Evolutionary conservation across 805 yeast species (phyloP), one percentile per base, ranked within the genome.

Genomic region (Lipomyces mesembrius): DNA sequence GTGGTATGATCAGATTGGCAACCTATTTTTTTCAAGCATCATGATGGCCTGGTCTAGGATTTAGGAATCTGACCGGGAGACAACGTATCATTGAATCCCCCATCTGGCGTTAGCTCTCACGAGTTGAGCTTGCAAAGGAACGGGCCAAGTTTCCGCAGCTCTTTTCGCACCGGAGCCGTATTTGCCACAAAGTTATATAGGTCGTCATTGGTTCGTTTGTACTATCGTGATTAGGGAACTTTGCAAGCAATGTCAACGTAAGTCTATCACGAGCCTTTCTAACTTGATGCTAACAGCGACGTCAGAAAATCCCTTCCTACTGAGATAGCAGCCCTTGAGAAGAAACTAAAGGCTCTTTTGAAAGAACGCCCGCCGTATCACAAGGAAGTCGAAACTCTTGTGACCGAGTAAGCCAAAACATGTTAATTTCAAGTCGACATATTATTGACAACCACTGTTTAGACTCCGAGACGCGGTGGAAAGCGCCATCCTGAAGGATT

Each of bases 351-450:
- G 34, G 20, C 43, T 12, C 57, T 63, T 8, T 14, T 67, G 34
- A 59, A 59, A 27, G 62, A 22, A 3, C 52, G 62, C 5, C 66
- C 66, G 17, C 71, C 71, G 8, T 67, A 67, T 49, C 66, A 67
- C 49, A 35, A 46, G 17, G 66, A 65, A 12, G 69, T 67, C 12
- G 66, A 59, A 20, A 57, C 32, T 4, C 60, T 61, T 9, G 64
- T 62, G 11, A 20, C 57, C 11, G 59, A 55, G 71, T 67, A 61
- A 9, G 69, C n/a, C n/a, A 37, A 14, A 17, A 12, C 7, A n/a
- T 11, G 39, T 11, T 32, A 37, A 37, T 22, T 27, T 39, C 34
- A 52, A 11, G 37, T 34, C 29, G 35, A 1, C 20, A n/a, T 5
- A 11, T n/a, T 43, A n/a, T 43, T 43, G 9, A 43, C 20, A 8